These are phyloP conservation scores for Salix dunnii DNA, from an alignment of 345 rosid genomes.

Conservation along the genomic window DNA sequence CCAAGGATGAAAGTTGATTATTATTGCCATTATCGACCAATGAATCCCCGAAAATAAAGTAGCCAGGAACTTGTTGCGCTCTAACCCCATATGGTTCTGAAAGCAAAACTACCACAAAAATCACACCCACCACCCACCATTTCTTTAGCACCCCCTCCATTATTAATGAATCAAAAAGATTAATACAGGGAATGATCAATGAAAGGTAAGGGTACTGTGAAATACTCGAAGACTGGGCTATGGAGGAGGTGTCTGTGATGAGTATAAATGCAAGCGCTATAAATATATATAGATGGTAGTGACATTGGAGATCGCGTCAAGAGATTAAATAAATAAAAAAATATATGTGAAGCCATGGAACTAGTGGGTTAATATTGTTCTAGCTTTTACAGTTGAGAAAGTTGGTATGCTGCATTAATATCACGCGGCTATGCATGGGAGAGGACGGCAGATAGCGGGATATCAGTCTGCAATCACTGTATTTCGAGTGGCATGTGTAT, in stretches of 20 bases:
- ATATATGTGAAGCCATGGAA: not conserved
- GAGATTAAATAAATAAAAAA: not conserved
- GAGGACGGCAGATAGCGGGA: not conserved
- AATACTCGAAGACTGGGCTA: not conserved
- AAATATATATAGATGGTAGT: constrained; percentile 20
- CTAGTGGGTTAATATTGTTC: not conserved
- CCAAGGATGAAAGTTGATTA: constrained; percentile 58
- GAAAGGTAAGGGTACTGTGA: not conserved
- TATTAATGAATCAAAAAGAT: not conserved
- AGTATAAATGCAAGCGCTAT: constrained; percentile 10
- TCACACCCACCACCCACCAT: not conserved
- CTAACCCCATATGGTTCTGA: constrained; percentile 6
- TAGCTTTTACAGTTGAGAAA: constrained; percentile 22
- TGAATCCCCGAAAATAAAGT: constrained; percentile 86
- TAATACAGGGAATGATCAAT: not conserved
- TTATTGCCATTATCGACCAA: constrained; percentile 92
- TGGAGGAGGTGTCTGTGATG: not conserved
- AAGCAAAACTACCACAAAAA: not conserved
- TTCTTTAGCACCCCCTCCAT: constrained; percentile 2
- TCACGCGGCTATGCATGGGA: constrained; percentile 25
- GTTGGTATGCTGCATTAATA: constrained; percentile 31
- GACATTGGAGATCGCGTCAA: not conserved
- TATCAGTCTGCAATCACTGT: not conserved
- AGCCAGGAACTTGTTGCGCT: constrained; percentile 73
- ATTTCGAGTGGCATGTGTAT: not conserved